Evolutionary conservation across 1,284 basidiomycete genomes (phyloP).

Genomic region (Grifola frondosa): DNA sequence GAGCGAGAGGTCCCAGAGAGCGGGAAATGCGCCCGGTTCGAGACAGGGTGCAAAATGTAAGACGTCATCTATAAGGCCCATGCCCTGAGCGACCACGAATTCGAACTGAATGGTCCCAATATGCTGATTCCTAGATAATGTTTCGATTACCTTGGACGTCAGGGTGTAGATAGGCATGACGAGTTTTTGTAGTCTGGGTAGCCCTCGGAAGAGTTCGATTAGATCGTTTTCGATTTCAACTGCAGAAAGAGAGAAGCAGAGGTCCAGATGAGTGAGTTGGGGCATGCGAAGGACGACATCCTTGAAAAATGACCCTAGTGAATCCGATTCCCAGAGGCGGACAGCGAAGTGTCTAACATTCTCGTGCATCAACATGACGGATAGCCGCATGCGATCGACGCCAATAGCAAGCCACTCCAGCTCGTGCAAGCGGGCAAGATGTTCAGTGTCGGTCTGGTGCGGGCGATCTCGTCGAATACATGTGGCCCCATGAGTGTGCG

Average conservation of each 20-base stretch:
- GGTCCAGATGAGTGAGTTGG: conserved; percentile 42
- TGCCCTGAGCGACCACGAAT: conserved; percentile 41
- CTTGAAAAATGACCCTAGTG: conserved; percentile 40
- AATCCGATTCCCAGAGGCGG: conserved; percentile 23
- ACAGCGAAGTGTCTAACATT: conserved; percentile 36
- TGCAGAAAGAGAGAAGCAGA: conserved; percentile 40
- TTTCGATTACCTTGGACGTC: conserved; percentile 45
- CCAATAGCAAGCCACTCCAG: conserved; percentile 38
- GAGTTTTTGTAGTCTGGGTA: conserved; percentile 48
- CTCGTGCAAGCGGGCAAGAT: conserved; percentile 52
- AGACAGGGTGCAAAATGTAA: conserved; percentile 43
- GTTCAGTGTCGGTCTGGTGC: conserved; percentile 49
- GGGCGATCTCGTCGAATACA: conserved; percentile 54
- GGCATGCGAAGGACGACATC: conserved; percentile 56
- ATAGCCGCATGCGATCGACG: conserved; percentile 30
- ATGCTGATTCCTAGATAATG: conserved; percentile 44
- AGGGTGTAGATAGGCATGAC: conserved; percentile 51
- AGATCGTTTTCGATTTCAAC: conserved; percentile 37
- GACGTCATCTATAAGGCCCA: conserved; percentile 43
- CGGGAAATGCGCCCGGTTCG: conserved; percentile 50
- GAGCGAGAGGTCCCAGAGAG: conserved; percentile 51
- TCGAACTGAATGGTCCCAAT: conserved; percentile 52
- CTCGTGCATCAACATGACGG: conserved; percentile 46
- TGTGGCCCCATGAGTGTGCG: conserved; percentile 4
- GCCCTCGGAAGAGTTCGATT: conserved; percentile 36